phyloP scores from a whole-genome alignment of 306 rosid species.

The Arachis hypogaea region DNA sequence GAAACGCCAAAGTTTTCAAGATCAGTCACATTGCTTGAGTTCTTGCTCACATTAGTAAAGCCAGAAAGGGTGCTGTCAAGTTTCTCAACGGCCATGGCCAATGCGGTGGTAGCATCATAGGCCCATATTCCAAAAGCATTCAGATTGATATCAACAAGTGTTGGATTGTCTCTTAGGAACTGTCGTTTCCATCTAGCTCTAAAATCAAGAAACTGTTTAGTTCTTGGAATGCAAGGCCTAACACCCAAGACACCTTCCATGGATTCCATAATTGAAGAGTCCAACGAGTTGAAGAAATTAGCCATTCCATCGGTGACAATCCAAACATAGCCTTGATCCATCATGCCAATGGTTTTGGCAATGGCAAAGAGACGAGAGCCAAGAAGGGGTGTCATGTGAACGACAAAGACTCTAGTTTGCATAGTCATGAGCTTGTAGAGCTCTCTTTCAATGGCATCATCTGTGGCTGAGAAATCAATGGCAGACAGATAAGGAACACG shows the following conservation, averaged over 20 bases:
- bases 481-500: conserved; percentile 44
- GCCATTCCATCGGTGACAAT: conserved; percentile 48
- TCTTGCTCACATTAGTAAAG: neutral
- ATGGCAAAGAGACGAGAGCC: conserved; percentile 47
- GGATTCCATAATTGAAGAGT: conserved; percentile 30
- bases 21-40: conserved; percentile 41
- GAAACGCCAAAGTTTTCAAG: conserved; percentile 48
- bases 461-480: conserved; percentile 43
- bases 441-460: conserved; percentile 42
- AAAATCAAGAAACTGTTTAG: conserved; percentile 42
- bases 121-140: conserved; percentile 61
- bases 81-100: conserved; percentile 62
- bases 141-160: conserved; percentile 28
- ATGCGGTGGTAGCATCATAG: conserved; percentile 59
- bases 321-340: conserved; percentile 60
- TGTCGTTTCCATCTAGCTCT: conserved; percentile 48
- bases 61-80: conserved; percentile 23
- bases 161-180: conserved; percentile 45
- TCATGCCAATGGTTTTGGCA: conserved; percentile 60
- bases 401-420: conserved; percentile 58
- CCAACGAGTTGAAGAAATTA: conserved; percentile 23
- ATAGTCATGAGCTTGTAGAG: conserved; percentile 53
- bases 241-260: conserved; percentile 70
- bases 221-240: conserved; percentile 43
- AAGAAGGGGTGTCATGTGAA: conserved; percentile 47